phyloP scores from a whole-genome alignment of 192 early-diverging fungal genomes.

The Coemansia brasiliensis region DNA sequence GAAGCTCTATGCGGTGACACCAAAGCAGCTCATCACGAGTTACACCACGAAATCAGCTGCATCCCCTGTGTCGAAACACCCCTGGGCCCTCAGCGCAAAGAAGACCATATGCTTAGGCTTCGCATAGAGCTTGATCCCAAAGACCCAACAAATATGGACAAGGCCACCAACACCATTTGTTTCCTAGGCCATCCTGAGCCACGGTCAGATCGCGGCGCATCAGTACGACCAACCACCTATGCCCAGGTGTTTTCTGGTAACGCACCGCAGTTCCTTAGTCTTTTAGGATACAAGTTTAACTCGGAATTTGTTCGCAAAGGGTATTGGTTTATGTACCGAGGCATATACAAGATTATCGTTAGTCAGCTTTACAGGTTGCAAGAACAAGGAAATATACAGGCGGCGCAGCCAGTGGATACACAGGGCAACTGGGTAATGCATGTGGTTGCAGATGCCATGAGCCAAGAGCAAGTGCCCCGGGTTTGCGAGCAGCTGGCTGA shows the following conservation, averaged over 20 bases:
- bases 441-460: conserved; percentile 54
- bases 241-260: conserved; percentile 64
- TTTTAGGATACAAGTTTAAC: conserved; percentile 72
- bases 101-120: conserved; percentile 71
- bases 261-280: conserved; percentile 64
- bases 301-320: conserved; percentile 69
- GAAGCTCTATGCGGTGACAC: conserved; percentile 67
- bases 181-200: conserved; percentile 73
- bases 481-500: conserved; percentile 55
- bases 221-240: conserved; percentile 64
- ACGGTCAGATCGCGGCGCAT: conserved; percentile 59
- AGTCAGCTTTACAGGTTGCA: conserved; percentile 60
- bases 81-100: conserved; percentile 67
- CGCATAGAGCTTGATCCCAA: conserved; percentile 51
- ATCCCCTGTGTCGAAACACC: conserved; percentile 69
- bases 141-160: conserved; percentile 35
- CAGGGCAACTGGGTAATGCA: conserved; percentile 65
- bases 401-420: conserved; percentile 46
- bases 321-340: conserved; percentile 61
- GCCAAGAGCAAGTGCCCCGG: conserved; percentile 54
- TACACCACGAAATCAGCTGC: conserved; percentile 70
- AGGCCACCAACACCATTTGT: conserved; percentile 62
- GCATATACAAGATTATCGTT: conserved; percentile 59
- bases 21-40: conserved; percentile 56
- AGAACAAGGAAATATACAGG: conserved; percentile 53